Conservation (phyloP, 768 basidiomycete species). For the Boletus insuetus region DNA sequence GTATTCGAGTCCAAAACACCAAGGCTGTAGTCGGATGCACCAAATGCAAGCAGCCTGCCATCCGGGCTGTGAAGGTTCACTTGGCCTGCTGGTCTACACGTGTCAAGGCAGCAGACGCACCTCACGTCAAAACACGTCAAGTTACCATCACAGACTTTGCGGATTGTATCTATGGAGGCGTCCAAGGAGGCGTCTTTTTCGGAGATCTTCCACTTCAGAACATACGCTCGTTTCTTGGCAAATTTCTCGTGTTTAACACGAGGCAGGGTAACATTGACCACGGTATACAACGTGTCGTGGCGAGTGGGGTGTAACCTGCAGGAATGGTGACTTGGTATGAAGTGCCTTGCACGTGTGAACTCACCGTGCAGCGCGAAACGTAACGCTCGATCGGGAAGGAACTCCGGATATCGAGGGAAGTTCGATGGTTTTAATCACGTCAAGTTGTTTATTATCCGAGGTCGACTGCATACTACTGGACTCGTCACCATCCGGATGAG, state of each 20-base stretch:
- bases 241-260: conserved; percentile 54
- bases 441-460: conserved; percentile 27
- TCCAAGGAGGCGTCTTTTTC: conserved; percentile 69
- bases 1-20: conserved; percentile 80
- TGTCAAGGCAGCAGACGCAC: conserved; percentile 38
- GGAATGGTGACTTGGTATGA: conserved; percentile 6
- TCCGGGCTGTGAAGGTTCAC: conserved; percentile 52
- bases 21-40: conserved; percentile 82
- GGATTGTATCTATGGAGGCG: conserved; percentile 43
- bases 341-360: conserved; percentile 4
- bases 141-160: conserved; percentile 75
- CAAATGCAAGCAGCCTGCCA: conserved; percentile 81
- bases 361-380: conserved; percentile 66
- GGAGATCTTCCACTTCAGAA: conserved; percentile 70
- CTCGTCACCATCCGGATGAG: conserved; percentile 2
- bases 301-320: conserved; percentile 57
- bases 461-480: conserved; percentile 19
- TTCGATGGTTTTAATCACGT: conserved; percentile 50
- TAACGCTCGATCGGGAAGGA: conserved; percentile 39
- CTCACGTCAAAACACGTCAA: conserved; percentile 89
- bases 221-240: conserved; percentile 55
- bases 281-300: conserved; percentile 58
- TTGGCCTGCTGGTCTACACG: conserved; percentile 3
- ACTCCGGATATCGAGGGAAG: conserved; percentile 49
- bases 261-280: conserved; percentile 66